Base-by-base conservation (phyloP, 2,329 filamentous ascomycete genomes). In the Colletotrichum spinosum region DNA sequence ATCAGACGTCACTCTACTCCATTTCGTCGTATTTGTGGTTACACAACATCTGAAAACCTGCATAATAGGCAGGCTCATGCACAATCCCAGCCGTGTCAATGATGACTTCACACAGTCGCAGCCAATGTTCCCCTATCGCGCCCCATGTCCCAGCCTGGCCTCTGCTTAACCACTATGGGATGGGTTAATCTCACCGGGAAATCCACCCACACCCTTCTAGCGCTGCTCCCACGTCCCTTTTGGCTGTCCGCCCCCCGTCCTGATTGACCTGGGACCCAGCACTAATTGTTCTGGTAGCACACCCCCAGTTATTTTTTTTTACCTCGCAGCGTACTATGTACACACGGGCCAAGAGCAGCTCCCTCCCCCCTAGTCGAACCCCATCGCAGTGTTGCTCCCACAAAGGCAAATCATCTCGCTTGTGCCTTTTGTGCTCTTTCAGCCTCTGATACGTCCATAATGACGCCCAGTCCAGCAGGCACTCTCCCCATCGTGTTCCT, bases 381-480 rank as follows among this genome's bases (percentile, higher is more conserved):
- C 71, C 70, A 72, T 74, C 72, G 25, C 76, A 72, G 73, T 68
- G 78, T 77, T 77, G 78, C 77, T 75, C 77, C 79, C 76, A 76
- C 15, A 17, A 76, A 77, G 77, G 77, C 77, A 80, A 65, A 79
- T 83, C 81, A 84, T 84, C 75, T 84, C 82, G 82, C 81, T 84
- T 84, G 80, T 77, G 77, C 77, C 55, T 78, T 78, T 78, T 77
- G 77, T 75, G 75, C 75, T 75, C 76, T 76, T 76, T 81, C 78
- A 81, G 81, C 80, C 78, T 80, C 77, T 76, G 76, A 78, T 77
- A 79, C 78, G 75, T 72, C 74, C 71, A 42, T 8, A 17, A 39
- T 38, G 17, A 15, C 55, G 39, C 71, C 71, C 72, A 72, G 67
- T 68, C 66, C 69, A 65, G 65, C 62, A 57, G 70, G 52, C 67